Conservation (phyloP, 2,329 filamentous ascomycete genomes). For the Monosporascus sp. region DNA sequence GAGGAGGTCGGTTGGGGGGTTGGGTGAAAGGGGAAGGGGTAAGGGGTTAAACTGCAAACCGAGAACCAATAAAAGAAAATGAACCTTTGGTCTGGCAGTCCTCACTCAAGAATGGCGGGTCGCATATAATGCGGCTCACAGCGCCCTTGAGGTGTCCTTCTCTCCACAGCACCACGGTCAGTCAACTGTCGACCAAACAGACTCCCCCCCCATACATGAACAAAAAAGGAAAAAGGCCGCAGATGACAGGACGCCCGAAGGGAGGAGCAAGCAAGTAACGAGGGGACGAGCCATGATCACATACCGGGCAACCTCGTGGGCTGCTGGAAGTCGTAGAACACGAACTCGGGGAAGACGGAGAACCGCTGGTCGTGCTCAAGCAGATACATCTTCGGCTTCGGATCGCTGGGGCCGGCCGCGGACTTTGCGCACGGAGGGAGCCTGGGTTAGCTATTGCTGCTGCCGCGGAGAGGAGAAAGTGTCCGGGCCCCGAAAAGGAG, state of each 20-base stretch:
- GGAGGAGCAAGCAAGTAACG: background rate
- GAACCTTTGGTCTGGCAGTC: conserved; percentile 76
- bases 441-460: background rate
- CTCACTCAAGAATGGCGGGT: conserved; percentile 74
- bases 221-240: background rate
- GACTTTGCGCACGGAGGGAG: conserved; percentile 7
- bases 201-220: background rate
- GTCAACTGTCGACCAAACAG: background rate
- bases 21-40: no score
- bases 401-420: conserved; percentile 19
- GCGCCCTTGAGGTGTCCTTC: conserved; percentile 53
- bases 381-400: conserved; percentile 55
- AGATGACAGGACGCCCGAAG: background rate
- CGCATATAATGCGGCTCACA: conserved; percentile 66
- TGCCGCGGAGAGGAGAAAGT: no score
- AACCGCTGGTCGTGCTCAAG: conserved; percentile 74
- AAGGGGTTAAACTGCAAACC: no score
- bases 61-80: conserved; percentile 7
- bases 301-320: conserved; percentile 60
- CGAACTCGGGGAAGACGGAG: conserved; percentile 66
- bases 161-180: no score
- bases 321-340: conserved; percentile 67
- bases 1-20: background rate
- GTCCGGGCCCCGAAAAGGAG: no score
- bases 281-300: conserved; percentile 10